Evolutionary conservation across 345 rosid genomes (phyloP), one percentile per base, ranked within the genome.

Genomic region (Citrus mangshanensis): DNA sequence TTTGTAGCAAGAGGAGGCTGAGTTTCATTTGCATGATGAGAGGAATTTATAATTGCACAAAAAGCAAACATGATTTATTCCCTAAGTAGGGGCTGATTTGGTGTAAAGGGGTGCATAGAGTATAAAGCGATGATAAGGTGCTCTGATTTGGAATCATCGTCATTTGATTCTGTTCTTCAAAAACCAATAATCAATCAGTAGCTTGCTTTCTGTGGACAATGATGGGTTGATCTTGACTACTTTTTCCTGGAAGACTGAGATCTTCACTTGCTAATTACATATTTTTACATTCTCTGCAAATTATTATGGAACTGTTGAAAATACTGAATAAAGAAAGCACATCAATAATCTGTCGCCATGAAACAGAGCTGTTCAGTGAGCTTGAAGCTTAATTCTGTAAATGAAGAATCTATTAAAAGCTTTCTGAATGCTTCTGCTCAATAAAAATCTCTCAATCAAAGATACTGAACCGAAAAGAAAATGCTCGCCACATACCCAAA

Each of bases 81-180:
- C 81, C 72, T 24, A 56, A 67, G 40, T 64, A n/a, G 38, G 24
- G 78, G 32, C 61, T 32, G 69, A 30, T 46, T 24, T 68, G 46
- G 63, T 56, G 61, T 35, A 28, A 49, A 68, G 63, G 74, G 66
- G 40, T 73, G 77, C 73, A 56, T 21, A 61, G 60, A 65, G 84
- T 67, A 83, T 86, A 84, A 87, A 86, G 86, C 22, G 10, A 74
- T 70, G 79, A 81, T 86, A 82, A 79, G 88, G 82, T 89, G 86
- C 85, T 76, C 46, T 35, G 38, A 64, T 69, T 25, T 65, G 46
- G 83, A 84, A 82, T 82, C 84, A 65, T 70, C 9, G 28, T 13
- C 51, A 21, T 76, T 69, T 80, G 84, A 85, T 88, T 87, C 80
- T 86, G 88, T 90, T 87, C 92, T 80, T 80, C 77, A 18, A 7